Evolutionary conservation across 768 basidiomycete genomes (phyloP).

Genomic region (Termitomyces sp.): DNA sequence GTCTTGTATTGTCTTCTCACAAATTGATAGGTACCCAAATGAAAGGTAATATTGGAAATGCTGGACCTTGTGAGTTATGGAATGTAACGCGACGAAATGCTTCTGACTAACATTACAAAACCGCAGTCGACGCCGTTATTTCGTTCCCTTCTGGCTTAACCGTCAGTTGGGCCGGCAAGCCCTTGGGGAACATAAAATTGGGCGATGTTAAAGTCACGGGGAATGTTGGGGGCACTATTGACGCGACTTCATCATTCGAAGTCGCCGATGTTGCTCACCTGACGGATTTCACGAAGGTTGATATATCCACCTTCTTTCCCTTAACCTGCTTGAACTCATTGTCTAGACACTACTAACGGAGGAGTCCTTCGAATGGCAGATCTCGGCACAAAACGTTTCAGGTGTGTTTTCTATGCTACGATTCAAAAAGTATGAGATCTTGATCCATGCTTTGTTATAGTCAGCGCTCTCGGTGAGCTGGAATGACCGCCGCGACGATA

Average conservation of each 20-base stretch:
- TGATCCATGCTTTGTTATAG: conserved; percentile 23
- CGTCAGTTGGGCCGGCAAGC: conserved; percentile 53
- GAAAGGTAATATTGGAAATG: conserved; percentile 59
- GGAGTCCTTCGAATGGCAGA: conserved; percentile 66
- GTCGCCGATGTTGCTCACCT: conserved; percentile 53
- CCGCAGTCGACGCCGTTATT: conserved; percentile 60
- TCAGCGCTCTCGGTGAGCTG: conserved; percentile 46
- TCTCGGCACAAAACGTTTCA: conserved; percentile 57
- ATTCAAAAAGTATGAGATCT: background rate
- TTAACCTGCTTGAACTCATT: background rate
- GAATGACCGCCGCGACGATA: background rate
- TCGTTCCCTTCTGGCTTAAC: conserved; percentile 57
- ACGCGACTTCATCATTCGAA: conserved; percentile 47
- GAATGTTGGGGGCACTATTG: conserved; percentile 59
- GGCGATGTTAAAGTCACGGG: conserved; percentile 50
- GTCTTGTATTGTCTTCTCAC: background rate
- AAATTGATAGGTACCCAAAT: conserved; percentile 36
- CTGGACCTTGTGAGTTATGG: conserved; percentile 59
- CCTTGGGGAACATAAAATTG: conserved; percentile 58
- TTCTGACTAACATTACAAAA: conserved; percentile 4
- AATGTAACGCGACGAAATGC: background rate
- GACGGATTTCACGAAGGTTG: conserved; percentile 60
- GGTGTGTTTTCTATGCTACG: conserved; percentile 26
- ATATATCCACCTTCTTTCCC: background rate
- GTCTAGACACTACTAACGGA: conserved; percentile 49